phyloP scores from a whole-genome alignment of 208 protist genomes.

The Histomonas meleagridis region DNA sequence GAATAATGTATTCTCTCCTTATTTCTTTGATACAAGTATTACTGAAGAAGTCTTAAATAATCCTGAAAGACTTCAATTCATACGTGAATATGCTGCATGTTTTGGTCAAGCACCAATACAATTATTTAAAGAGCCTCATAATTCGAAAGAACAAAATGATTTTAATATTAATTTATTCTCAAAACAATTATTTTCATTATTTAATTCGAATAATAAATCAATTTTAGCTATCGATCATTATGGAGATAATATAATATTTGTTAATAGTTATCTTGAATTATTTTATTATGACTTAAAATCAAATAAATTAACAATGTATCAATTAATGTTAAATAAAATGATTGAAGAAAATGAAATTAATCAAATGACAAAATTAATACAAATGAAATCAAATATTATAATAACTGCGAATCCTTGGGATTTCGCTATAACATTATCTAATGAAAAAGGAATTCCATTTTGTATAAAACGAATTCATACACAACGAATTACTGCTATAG shows the following conservation, averaged over 20 bases:
- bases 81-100: neutral
- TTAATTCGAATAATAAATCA: neutral
- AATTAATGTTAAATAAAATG: neutral
- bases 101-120: neutral
- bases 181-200: neutral
- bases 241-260: neutral
- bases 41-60: neutral
- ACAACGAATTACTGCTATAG: neutral
- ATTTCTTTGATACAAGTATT: neutral
- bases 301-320: neutral
- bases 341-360: too few species aligned
- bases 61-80: neutral
- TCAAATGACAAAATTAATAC: too few species aligned
- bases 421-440: neutral
- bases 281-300: neutral
- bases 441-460: neutral
- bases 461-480: neutral
- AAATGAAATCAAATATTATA: too few species aligned
- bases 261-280: neutral
- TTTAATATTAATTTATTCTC: neutral
- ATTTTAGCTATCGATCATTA: neutral
- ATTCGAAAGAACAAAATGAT: neutral
- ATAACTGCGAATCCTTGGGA: neutral
- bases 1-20: neutral
- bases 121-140: constrained; percentile 13